phyloP scores from a whole-genome alignment of 257 asterid genomes.

The Verbascum thapsus region DNA sequence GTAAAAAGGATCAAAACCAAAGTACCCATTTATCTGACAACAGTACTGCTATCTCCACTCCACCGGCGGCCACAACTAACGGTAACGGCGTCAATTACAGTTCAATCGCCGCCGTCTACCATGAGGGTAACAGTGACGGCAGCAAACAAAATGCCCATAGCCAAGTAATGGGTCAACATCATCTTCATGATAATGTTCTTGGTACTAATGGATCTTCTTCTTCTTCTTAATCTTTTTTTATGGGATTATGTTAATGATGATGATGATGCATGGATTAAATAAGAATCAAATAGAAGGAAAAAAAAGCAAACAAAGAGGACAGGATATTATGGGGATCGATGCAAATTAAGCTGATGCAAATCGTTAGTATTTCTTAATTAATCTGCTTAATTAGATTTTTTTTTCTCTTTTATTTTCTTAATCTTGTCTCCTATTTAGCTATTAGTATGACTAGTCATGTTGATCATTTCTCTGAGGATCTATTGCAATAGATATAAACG shows the following conservation, averaged over 20 bases:
- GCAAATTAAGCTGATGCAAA: constrained; percentile 11
- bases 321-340: too few relatives aligned
- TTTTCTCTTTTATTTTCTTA: constrained; percentile 16
- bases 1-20: constrained; percentile 43
- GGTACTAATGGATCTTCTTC: constrained; percentile 63
- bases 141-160: constrained; percentile 32
- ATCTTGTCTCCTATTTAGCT: constrained; percentile 38
- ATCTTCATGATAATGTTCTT: constrained; percentile 33
- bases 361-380: constrained; percentile 36
- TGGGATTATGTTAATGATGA: constrained; percentile 7
- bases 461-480: constrained; percentile 38
- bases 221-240: constrained; percentile 46
- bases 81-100: constrained; percentile 32
- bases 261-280: constrained; percentile 46
- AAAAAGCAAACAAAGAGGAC: neutral
- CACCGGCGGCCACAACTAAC: constrained; percentile 28
- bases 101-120: constrained; percentile 33
- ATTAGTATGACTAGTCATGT: constrained; percentile 38
- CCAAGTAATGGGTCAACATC: constrained; percentile 37
- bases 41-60: constrained; percentile 30
- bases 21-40: constrained; percentile 33
- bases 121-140: constrained; percentile 34
- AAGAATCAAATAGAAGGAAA: constrained; percentile 30
- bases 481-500: constrained; percentile 26
- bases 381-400: constrained; percentile 36